phyloP scores from a whole-genome alignment of 257 asterid species.

The Capsicum baccatum region DNA sequence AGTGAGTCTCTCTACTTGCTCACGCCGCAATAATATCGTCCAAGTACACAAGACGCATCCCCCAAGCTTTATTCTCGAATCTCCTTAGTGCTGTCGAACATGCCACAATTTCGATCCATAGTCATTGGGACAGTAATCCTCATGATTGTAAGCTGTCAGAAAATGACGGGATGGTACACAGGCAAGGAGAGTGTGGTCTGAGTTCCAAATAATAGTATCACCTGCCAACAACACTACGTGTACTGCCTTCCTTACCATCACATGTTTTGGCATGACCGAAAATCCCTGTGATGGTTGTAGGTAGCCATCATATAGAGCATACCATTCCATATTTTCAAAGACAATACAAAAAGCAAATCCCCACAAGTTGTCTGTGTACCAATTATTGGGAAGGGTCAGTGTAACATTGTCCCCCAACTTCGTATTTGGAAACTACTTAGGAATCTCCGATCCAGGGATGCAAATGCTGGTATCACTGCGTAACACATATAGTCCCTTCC shows the following conservation, averaged over 20 bases:
- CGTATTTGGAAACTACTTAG: slow-evolving; percentile 27
- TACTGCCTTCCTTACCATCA: slow-evolving; percentile 1
- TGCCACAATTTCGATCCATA: slow-evolving; percentile 10
- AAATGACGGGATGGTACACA: neutral
- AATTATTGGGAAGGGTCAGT: slow-evolving; percentile 17
- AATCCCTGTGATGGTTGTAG: neutral
- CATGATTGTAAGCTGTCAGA: neutral
- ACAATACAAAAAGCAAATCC: slow-evolving; percentile 15
- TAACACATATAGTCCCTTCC: slow-evolving; percentile 24
- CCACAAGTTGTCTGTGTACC: slow-evolving; percentile 18
- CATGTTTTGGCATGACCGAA: neutral
- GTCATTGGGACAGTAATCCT: neutral
- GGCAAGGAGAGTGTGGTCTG: neutral
- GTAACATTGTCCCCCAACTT: neutral
- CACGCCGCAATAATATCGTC: neutral
- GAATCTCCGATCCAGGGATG: slow-evolving; percentile 26
- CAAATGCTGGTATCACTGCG: slow-evolving; percentile 16
- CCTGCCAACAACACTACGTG: neutral
- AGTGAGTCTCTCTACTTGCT: neutral
- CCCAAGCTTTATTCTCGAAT: neutral
- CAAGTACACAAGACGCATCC: slow-evolving; percentile 14
- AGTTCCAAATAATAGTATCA: neutral
- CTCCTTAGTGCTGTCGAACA: neutral
- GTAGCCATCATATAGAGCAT: neutral
- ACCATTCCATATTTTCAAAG: neutral